A percentile compares a stretch with the other conserved stretches of the same genome.
Conservation (phyloP, 768 basidiomycete species). For the Tulasnella sp. region DNA sequence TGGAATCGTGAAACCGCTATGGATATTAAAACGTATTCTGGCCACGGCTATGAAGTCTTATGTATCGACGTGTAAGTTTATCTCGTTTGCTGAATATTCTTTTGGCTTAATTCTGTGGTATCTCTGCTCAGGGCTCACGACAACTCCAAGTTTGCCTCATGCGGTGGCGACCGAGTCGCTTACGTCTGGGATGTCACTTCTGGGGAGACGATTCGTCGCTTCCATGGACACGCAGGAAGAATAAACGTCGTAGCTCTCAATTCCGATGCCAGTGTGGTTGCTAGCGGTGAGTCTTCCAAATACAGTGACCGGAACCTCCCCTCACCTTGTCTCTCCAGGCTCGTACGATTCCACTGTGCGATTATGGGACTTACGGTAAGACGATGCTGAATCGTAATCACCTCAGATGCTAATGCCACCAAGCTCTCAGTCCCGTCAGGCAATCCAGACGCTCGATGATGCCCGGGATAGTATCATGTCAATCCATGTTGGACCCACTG, state of each 20-base stretch:
- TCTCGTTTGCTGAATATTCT: neutral
- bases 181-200: conserved; percentile 95
- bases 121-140: conserved; percentile 61
- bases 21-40: conserved; percentile 85
- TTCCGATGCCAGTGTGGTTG: conserved; percentile 74
- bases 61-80: conserved; percentile 73
- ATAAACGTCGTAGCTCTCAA: conserved; percentile 89
- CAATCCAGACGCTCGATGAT: conserved; percentile 87
- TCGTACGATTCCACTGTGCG: conserved; percentile 88
- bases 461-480: conserved; percentile 81
- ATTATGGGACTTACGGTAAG: conserved; percentile 84
- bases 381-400: neutral
- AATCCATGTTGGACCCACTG: conserved; percentile 56
- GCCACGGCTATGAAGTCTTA: conserved; percentile 93
- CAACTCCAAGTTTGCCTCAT: conserved; percentile 89
- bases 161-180: conserved; percentile 86
- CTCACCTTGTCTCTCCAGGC: conserved; percentile 39
- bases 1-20: conserved; percentile 84
- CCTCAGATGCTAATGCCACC: neutral
- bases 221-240: conserved; percentile 85
- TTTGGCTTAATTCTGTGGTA: neutral
- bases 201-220: conserved; percentile 71
- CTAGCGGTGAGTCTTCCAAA: conserved; percentile 59
- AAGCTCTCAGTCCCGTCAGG: conserved; percentile 55
- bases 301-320: neutral